phyloP scores from a whole-genome alignment of 768 basidiomycete species.

The Pisolithus orientalis region DNA sequence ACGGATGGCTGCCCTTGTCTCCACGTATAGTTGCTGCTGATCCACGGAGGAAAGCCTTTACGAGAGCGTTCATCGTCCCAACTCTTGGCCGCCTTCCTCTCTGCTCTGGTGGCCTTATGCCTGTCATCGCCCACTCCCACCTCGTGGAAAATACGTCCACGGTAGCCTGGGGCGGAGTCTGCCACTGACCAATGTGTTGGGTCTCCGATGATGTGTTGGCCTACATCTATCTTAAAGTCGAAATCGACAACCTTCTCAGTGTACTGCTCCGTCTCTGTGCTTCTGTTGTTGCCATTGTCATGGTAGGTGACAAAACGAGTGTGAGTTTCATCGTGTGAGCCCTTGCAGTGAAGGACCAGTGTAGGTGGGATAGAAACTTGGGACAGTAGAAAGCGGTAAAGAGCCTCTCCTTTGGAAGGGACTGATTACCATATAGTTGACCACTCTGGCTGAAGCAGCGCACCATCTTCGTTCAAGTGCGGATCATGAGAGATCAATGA shows the following conservation, averaged over 20 bases:
- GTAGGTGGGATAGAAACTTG: constrained; percentile 43
- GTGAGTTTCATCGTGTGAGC: constrained; percentile 51
- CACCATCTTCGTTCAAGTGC: constrained; percentile 62
- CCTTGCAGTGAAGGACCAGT: constrained; percentile 42
- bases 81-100: constrained; percentile 37
- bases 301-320: constrained; percentile 38
- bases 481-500: constrained; percentile 64
- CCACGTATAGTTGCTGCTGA: constrained; percentile 28
- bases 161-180: constrained; percentile 58
- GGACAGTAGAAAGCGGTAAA: constrained; percentile 67
- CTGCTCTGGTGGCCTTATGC: constrained; percentile 36
- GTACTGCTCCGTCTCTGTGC: constrained; percentile 41
- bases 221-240: constrained; percentile 57
- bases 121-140: constrained; percentile 34
- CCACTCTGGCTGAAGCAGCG: constrained; percentile 3
- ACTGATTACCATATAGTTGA: constrained; percentile 2
- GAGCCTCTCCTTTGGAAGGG: constrained; percentile 47
- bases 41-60: constrained; percentile 52
- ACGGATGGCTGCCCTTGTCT: constrained; percentile 24
- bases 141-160: constrained; percentile 58
- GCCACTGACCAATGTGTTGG: constrained; percentile 54
- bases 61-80: constrained; percentile 39
- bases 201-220: constrained; percentile 33
- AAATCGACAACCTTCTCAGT: constrained; percentile 61
- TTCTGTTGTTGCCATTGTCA: constrained; percentile 25